Evolutionary conservation across 208 protist species (phyloP), one percentile per base, ranked within the genome.

Genomic region (Leishmania mexicana): DNA sequence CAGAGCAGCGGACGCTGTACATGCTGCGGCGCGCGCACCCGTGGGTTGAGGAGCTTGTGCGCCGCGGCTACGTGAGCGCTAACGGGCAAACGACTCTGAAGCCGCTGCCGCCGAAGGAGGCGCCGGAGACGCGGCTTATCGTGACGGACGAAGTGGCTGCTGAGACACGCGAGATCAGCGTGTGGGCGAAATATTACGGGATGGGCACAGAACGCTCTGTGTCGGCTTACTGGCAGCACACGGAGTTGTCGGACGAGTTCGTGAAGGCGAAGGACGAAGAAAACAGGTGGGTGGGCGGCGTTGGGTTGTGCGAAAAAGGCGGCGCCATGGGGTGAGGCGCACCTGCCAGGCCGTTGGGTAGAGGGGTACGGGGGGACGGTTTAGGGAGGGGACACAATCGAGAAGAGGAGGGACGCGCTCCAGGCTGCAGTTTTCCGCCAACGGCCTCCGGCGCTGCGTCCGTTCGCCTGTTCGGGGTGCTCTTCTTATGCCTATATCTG

Each of bases 171-270:
- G 70, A 53, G n/a, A 74, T 96, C 67, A 77, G 74, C 21, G 42
- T 85, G 28, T 74, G 88, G 31, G 38, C 64, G 60, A 57, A 47
- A 15, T 93, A 89, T 74, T 96, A 93, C 75, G 94, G 94, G 24
- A 81, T 93, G 81, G 94, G 94, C 15, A 80, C 49, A 10, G 28
- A 70, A 45, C 90, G 94, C 11, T 78, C 88, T 1, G 35, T 96
- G 35, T 40, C 90, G 24, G 76, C 83, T 47, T 97, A 91, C 71
- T 97, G 94, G 93, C n/a, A 85, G 42, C 90, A 88, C 82, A 85
- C 83, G 35, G 75, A 93, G 75, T 87, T 96, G 57, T 89, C 83
- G 31, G 91, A 96, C 79, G 86, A 86, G 40, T 91, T 89, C 81
- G 76, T 95, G n/a, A 88, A 87, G 62, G 64, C 67, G 60, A 84